Conservation (phyloP, 1,284 basidiomycete species). For the Bjerkandera adusta region DNA sequence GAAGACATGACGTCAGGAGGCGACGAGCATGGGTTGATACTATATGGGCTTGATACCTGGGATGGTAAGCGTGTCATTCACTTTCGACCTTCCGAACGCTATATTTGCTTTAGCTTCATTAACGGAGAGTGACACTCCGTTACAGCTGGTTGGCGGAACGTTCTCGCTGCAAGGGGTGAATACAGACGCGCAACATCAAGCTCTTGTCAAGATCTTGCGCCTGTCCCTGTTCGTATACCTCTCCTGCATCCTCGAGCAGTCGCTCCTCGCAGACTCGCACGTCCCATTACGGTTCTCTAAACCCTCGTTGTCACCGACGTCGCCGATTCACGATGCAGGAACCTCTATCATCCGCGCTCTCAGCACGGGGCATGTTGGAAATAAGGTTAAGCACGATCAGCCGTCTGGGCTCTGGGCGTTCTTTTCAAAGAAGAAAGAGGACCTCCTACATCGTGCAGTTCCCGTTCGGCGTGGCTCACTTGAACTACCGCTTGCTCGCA, state of each 20-base stretch:
- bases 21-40: conserved; percentile 28
- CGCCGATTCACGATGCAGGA: conserved; percentile 14
- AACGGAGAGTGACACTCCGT: conserved; percentile 19
- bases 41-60: conserved; percentile 54
- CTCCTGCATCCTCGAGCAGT: conserved; percentile 60
- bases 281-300: conserved; percentile 45
- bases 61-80: conserved; percentile 36
- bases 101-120: not conserved
- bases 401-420: conserved; percentile 38
- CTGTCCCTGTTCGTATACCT: conserved; percentile 55
- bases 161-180: conserved; percentile 50
- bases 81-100: not conserved
- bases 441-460: conserved; percentile 31
- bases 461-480: conserved; percentile 36
- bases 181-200: conserved; percentile 40
- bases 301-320: conserved; percentile 7
- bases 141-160: conserved; percentile 55
- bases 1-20: conserved; percentile 29
- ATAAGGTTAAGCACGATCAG: conserved; percentile 28
- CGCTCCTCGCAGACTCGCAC: conserved; percentile 49
- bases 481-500: conserved; percentile 31
- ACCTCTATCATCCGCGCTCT: conserved; percentile 20
- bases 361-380: conserved; percentile 21
- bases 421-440: conserved; percentile 41
- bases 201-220: conserved; percentile 49